These are phyloP conservation scores for Cucurbita argyrosperma DNA, from an alignment of 306 rosid genomes.

Conservation along the genomic window DNA sequence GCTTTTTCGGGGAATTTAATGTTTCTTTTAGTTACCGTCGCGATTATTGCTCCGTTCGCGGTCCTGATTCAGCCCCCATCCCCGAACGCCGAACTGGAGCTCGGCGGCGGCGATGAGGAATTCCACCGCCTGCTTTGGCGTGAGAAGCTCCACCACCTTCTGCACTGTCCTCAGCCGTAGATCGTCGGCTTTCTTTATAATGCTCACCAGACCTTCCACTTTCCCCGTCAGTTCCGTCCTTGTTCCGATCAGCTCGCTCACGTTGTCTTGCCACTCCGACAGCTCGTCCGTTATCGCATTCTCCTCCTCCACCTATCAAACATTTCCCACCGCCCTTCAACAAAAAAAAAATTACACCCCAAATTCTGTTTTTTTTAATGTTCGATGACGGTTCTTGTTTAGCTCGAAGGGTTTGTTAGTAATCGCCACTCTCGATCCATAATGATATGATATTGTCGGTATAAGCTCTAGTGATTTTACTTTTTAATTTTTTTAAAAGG, in stretches of 20 bases:
- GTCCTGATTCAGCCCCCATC: conserved; percentile 60
- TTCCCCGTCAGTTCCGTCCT: conserved; percentile 16
- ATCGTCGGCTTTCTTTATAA: conserved; percentile 57
- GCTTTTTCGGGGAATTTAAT: too few relatives aligned
- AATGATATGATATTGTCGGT: too few relatives aligned
- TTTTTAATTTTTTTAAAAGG: too few relatives aligned
- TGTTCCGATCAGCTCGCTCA: conserved; percentile 32
- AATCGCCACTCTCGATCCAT: too few relatives aligned
- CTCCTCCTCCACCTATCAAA: conserved; percentile 54
- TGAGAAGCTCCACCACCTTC: conserved; percentile 43
- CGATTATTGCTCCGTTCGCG: conserved; percentile 10
- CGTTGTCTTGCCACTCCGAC: conserved; percentile 79
- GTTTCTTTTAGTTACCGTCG: not conserved
- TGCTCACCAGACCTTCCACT: conserved; percentile 23
- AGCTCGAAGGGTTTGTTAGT: too few relatives aligned
- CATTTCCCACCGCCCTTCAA: not conserved
- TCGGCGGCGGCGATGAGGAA: conserved; percentile 60
- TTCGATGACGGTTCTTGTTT: too few relatives aligned
- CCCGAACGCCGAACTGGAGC: conserved; percentile 52
- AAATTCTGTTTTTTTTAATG: too few relatives aligned
- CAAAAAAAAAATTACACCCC: not conserved
- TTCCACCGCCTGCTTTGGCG: conserved; percentile 61
- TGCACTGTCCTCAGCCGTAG: conserved; percentile 51
- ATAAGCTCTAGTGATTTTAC: too few relatives aligned
- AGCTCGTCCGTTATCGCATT: conserved; percentile 60